Base-by-base conservation (phyloP, 2,329 filamentous ascomycete species). In the Rhinocladiella mackenziei region DNA sequence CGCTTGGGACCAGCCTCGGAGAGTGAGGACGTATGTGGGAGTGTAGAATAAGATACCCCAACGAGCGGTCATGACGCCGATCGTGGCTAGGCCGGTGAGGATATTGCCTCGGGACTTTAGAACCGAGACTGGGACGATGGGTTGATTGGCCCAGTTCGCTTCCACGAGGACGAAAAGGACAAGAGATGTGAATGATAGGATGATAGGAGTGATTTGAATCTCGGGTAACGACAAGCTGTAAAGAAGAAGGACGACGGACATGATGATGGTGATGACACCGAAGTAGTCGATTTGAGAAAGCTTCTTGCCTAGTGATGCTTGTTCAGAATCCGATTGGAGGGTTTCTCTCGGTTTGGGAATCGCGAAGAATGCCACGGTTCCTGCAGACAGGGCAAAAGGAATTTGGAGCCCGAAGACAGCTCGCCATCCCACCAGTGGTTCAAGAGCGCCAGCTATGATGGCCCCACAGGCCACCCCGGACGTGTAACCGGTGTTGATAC, bases 41-140 rank as follows among this genome's bases (percentile, higher is more conserved):
- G 83, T 77, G 65, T 88, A 94, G 69, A 89, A 92, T 5, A 94
- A 71, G 2, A 94, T 74, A 5, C 75, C 75, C 87, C 86, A 94
- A 45, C 88, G 81, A 2, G 84, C 76, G 60, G 85, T 81, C 85
- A 94, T 91, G 61, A 88, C 76, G 14, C 83, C 81, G 0, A 89
- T 73, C 37, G 88, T 86, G 1, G 82, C 76, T 15, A 89, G 58
- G 59, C 86, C 91, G 1, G 84, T 84, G 15, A 91, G 66, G 3
- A 91, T 69, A 1, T 86, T 79, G 20, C 81, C 83, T 19, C 83
- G 77, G 8, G 82, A 86, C 39, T 73, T 76, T 19, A 94, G 74
- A 1, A 92, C 73, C 1, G 74, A 64, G 36, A 89, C 67, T 1
- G 87, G 86, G 38, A 94, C 82, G 59, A 94, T 80, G 3, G 88